A percentile compares a stretch with the other conserved stretches of the same genome.
Evolutionary conservation across 2,329 filamentous ascomycete genomes (phyloP).

Genomic region (Thelonectria blattea): DNA sequence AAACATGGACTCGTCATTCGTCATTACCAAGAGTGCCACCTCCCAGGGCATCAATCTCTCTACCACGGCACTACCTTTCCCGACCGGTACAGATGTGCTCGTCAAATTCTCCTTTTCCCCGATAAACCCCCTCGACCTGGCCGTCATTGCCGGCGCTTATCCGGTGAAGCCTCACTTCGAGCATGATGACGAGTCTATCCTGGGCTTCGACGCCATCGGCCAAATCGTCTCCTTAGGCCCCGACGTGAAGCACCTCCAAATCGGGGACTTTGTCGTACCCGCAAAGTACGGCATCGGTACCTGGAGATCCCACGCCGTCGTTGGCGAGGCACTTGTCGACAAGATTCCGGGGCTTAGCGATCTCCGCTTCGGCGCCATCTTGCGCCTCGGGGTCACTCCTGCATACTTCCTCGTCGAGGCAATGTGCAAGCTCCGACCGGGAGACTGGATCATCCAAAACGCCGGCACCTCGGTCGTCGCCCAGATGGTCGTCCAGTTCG

Average conservation of each 20-base stretch:
- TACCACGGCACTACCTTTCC: background rate
- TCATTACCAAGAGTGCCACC: background rate
- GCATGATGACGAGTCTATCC: conserved; percentile 5
- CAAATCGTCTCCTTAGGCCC: conserved; percentile 14
- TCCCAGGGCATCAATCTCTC: background rate
- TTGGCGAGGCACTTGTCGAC: conserved; percentile 10
- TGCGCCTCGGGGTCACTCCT: conserved; percentile 20
- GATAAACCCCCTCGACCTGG: conserved; percentile 23
- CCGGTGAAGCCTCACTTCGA: conserved; percentile 20
- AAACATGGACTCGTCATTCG: background rate
- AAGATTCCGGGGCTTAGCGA: conserved; percentile 2
- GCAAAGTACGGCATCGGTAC: conserved; percentile 20
- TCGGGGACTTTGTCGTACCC: conserved; percentile 18
- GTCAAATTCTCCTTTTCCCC: conserved; percentile 13
- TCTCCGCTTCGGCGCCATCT: conserved; percentile 6
- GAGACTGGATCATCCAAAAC: conserved; percentile 25
- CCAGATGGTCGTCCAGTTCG: conserved; percentile 21
- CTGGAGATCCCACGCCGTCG: conserved; percentile 12
- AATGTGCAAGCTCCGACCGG: conserved; percentile 17
- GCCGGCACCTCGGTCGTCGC: conserved; percentile 17
- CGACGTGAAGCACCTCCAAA: background rate
- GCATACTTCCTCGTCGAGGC: conserved; percentile 23
- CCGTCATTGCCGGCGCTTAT: conserved; percentile 21
- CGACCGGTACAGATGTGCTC: background rate
- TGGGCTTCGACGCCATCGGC: conserved; percentile 23